Conservation (phyloP, 306 rosid species). For the Acacia confusa region DNA sequence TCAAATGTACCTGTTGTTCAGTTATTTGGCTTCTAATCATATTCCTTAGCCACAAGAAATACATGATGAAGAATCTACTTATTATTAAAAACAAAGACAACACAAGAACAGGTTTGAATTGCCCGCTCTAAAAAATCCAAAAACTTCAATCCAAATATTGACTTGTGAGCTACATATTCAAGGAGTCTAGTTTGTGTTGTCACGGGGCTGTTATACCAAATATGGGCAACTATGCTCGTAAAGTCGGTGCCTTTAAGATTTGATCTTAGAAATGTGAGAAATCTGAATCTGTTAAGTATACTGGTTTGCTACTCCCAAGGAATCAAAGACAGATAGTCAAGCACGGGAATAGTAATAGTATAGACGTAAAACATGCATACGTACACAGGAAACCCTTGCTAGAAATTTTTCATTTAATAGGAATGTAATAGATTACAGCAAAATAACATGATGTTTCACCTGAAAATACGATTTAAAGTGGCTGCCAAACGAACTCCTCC, state of each 20-base stretch:
- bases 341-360: neutral
- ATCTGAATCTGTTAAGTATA: neutral
- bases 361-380: neutral
- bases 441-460: neutral
- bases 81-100: neutral
- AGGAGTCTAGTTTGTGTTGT: neutral
- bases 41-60: neutral
- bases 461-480: slow-evolving; percentile 63
- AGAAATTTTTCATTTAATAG: neutral
- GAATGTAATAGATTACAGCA: neutral
- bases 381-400: neutral
- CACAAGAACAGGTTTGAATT: neutral
- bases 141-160: neutral
- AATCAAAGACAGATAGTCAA: neutral
- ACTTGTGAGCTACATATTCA: neutral
- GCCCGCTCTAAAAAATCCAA: neutral
- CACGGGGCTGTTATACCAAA: neutral
- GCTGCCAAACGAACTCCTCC: slow-evolving; percentile 93
- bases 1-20: neutral
- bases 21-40: neutral
- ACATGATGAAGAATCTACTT: neutral
- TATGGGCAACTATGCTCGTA: neutral
- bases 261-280: neutral
- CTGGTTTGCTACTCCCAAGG: neutral
- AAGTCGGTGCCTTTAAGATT: neutral